phyloP scores from a whole-genome alignment of 129 eudicot genomes.

The Arctium lappa region DNA sequence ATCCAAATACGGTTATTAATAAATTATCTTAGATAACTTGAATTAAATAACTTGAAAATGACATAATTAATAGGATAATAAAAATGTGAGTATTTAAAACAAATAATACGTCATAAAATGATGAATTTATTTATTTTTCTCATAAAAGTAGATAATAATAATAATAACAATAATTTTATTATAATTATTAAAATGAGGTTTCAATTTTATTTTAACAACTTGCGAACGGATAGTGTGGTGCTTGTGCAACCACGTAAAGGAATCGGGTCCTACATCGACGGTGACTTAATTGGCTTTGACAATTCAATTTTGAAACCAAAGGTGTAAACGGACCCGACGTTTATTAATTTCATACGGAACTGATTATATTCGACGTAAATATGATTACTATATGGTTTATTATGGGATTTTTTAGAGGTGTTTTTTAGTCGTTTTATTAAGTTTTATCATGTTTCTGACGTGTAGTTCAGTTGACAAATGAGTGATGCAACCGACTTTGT shows the following conservation, averaged over 20 bases:
- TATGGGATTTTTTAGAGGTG: no score
- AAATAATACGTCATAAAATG: neutral
- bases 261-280: conserved; percentile 36
- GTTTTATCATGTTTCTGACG: no score
- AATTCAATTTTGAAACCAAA: conserved; percentile 18
- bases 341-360: neutral
- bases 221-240: conserved; percentile 45
- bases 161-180: neutral
- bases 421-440: no score
- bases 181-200: conserved; percentile 8
- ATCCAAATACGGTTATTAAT: neutral
- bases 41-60: neutral
- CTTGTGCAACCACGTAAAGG: conserved; percentile 51
- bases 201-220: conserved; percentile 26
- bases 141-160: conserved; percentile 7
- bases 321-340: conserved; percentile 2
- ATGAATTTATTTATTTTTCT: neutral
- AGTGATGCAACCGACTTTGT: no score
- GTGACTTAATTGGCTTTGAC: conserved; percentile 44
- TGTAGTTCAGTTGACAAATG: no score
- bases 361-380: neutral
- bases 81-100: neutral
- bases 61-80: neutral
- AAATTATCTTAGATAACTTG: neutral
- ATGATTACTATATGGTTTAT: neutral